Evolutionary conservation across 2,329 filamentous ascomycete genomes (phyloP).

Genomic region (Botrytis paeoniae): DNA sequence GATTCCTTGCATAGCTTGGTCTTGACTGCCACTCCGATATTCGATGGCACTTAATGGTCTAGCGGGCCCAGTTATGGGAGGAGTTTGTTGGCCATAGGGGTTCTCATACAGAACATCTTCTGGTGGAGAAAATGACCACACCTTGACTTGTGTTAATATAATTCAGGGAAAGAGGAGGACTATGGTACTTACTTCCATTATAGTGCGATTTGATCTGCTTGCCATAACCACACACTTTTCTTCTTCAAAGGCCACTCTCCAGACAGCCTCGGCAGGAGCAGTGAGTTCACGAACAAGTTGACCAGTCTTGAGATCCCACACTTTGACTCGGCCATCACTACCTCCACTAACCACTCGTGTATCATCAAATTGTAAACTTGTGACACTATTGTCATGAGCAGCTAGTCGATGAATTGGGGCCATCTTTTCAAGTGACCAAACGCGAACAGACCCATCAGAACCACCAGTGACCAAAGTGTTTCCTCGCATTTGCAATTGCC

Average conservation of each 20-base stretch:
- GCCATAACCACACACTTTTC: conserved; percentile 98
- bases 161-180: background rate
- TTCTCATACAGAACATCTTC: conserved; percentile 56
- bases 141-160: conserved; percentile 51
- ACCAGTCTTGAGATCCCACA: conserved; percentile 94
- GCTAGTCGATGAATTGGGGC: conserved; percentile 90
- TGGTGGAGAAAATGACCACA: conserved; percentile 92
- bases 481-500: conserved; percentile 91
- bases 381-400: conserved; percentile 97
- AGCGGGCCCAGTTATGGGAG: conserved; percentile 26
- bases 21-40: conserved; percentile 30
- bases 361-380: conserved; percentile 95
- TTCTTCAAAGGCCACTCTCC: conserved; percentile 96
- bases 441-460: conserved; percentile 90
- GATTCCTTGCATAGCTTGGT: conserved; percentile 34
- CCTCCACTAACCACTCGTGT: conserved; percentile 93
- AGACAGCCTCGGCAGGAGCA: conserved; percentile 88
- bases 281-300: conserved; percentile 88
- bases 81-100: conserved; percentile 34
- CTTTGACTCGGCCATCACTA: conserved; percentile 95
- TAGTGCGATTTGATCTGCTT: conserved; percentile 75
- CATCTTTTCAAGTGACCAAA: conserved; percentile 92
- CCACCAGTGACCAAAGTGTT: conserved; percentile 95
- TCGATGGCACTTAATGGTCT: conserved; percentile 37
- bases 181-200: conserved; percentile 83